A percentile compares a stretch with the other conserved stretches of the same genome.
Evolutionary conservation across 2,329 filamentous ascomycete genomes (phyloP).

Genomic region (Verruconis gallopava): DNA sequence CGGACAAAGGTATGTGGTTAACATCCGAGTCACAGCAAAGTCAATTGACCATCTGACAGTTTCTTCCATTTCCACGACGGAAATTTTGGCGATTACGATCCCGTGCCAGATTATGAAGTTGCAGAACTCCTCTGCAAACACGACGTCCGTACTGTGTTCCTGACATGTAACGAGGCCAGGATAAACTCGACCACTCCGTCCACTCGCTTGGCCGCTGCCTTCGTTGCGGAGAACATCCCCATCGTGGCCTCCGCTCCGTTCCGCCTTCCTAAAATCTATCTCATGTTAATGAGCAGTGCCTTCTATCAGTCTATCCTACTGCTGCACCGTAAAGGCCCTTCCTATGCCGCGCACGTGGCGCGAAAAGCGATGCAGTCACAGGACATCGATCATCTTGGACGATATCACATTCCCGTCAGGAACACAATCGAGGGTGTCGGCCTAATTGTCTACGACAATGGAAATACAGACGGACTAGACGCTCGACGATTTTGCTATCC

Average conservation of each 20-base stretch:
- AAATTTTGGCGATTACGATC: neutral
- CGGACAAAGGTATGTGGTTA: neutral
- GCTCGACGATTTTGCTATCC: neutral
- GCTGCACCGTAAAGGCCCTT: neutral
- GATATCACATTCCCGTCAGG: neutral
- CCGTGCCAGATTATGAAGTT: slow-evolving; percentile 1
- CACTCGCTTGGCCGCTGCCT: neutral
- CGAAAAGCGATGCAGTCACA: neutral
- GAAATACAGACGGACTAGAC: neutral
- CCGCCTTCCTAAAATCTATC: neutral
- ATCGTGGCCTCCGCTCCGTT: neutral
- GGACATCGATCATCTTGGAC: neutral
- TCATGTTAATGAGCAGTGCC: neutral
- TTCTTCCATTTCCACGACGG: neutral
- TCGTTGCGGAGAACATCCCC: neutral
- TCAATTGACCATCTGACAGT: neutral
- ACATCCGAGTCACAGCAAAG: neutral
- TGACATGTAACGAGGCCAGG: neutral
- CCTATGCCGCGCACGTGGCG: neutral
- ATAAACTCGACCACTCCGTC: neutral
- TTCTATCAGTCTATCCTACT: neutral
- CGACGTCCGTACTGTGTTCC: neutral
- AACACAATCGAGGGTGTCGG: neutral
- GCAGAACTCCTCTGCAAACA: neutral
- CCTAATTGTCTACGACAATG: slow-evolving; percentile 1